Evolutionary conservation across 495 filamentous ascomycete species (phyloP), one percentile per base, ranked within the genome.

Genomic region (Thermothielavioides terrestris): DNA sequence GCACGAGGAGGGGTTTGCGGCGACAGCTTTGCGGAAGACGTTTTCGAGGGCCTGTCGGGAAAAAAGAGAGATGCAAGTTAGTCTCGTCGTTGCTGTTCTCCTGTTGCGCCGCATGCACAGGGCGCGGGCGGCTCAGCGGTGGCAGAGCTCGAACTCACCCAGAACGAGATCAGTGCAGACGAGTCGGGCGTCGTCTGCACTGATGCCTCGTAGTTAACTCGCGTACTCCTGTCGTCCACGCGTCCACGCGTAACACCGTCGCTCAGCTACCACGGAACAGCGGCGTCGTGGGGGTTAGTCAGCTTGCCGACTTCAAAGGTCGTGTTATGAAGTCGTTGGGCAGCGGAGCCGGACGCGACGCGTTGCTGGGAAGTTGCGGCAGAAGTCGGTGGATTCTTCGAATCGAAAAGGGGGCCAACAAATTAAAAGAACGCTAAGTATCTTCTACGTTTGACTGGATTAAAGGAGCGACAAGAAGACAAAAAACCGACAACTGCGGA

Each of bases 161-260:
- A 63, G 62, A 55, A 64, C 59, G 69, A 75, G 73, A 75, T 66
- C 75, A 76, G 70, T 59, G 70, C 76, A 77, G 76, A 77, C 75
- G 74, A 75, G 57, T 57, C 53, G 55, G 51, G 56, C 56, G 60
- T 75, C 75, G 75, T 69, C 76, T 74, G 74, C 72, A 64, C 75
- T 72, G 67, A 64, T 60, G 60, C 72, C 75, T 68, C 63, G 55
- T 55, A 27, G 55, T 35, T 49, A 35, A 38, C 22, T 10, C 31
- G 47, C 30, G 20, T 58, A 58, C 48, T 50, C 48, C 47, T 53
- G 58, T 54, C 49, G 36, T 58, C 56, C 44, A 53, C 60, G 49
- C 45, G 60, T 59, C n/a, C n/a, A n/a, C 31, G 47, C 30, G 20
- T 58, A 58, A 46, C 49, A 46, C 47, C 52, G 58, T 54, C 49